Evolutionary conservation across 805 yeast species (phyloP), one percentile per base, ranked within the genome.

Genomic region (Hanseniaspora occidentalis): DNA sequence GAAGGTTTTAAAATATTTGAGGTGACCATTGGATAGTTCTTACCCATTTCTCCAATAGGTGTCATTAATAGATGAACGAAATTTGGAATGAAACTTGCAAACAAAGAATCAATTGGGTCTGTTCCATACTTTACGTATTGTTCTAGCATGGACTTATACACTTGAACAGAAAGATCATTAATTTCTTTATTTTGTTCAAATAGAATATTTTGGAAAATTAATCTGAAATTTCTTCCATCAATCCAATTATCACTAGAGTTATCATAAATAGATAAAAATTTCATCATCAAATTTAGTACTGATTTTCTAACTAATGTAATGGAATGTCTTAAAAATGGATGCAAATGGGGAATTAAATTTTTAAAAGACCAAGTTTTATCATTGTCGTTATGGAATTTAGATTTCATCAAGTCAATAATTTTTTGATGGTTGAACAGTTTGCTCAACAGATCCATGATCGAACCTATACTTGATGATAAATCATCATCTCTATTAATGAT

Each of bases 11-110:
- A 63, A 33, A 92, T 73, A 38, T 76, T 67, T n/a, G 69, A 64
- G 0, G 82, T 65, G 48, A 83, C 78, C 95, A 92, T 84, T 25
- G 76, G 73, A 58, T 84, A 92, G 50, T 79, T 83, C 56, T 80
- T 83, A 47, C 97, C 77, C 3, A 95, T 82, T 41, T 86, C 77
- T 45, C 99, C 98, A 43, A 92, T 82, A 2, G 99, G 99, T 0
- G 97, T 89, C 79, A 84, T 79, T 35, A 85, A 54, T 35, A 92
- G 64, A 13, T 77, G 71, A 40, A 81, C 60, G 44, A 79, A 64
- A 6, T 85, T 80, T 36, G 64, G 65, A 37, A 74, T 62, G 52
- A 83, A 88, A 3, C 65, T 62, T 3, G 64, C 58, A 46, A 85
- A 74, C 2, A 75, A 57, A 2, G 58, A 63, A 36, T 77, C 82